Evolutionary conservation across 202 grass and related monocot species (phyloP), one percentile per base, ranked within the genome.

Genomic region (Dendrocalamus latiflorus): DNA sequence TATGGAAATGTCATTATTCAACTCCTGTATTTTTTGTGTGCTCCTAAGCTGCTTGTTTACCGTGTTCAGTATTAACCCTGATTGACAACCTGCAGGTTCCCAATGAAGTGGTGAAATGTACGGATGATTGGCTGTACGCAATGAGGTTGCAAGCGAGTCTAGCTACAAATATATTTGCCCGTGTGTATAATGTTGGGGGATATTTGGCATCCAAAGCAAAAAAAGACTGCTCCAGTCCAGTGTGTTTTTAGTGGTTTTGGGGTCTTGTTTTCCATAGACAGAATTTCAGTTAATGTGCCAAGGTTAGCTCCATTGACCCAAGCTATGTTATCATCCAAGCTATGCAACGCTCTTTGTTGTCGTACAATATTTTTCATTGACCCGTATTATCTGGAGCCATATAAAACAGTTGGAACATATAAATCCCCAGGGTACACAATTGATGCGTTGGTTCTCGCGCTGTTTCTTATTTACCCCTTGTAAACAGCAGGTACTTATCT

Each of bases 151-250:
- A 61, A 75, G 62, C 2, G 20, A 83, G 51, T 74, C 41, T 56
- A 41, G 70, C 61, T 47, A 77, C 80, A 65, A 11, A 82, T 59
- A 77, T 89, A 72, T 30, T 85, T 89, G 26, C 55, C 43, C 44
- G 21, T 86, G 78, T 84, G 81, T 90, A 90, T 78, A 86, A 86
- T 86, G 68, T 86, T 86, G 34, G 84, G 62, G 69, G 15, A 68
- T 54, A 79, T 70, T 84, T 83, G 37, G 61, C 34, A 79, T 70
- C 9, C 10, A 21, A 79, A 61, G 82, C 62, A 80, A 61, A 68
- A 64, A 70, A 73, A 79, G 8, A 69, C 75, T 83, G 84, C 68
- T 79, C 53, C 43, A 83, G 53, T 58, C 25, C 53, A 64, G 25
- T 75, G 75, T 83, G 74, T 75, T 74, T 84, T 70, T 50, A 68